Conservation (phyloP, 2,329 filamentous ascomycete species). For the Calonectria crousiana region DNA sequence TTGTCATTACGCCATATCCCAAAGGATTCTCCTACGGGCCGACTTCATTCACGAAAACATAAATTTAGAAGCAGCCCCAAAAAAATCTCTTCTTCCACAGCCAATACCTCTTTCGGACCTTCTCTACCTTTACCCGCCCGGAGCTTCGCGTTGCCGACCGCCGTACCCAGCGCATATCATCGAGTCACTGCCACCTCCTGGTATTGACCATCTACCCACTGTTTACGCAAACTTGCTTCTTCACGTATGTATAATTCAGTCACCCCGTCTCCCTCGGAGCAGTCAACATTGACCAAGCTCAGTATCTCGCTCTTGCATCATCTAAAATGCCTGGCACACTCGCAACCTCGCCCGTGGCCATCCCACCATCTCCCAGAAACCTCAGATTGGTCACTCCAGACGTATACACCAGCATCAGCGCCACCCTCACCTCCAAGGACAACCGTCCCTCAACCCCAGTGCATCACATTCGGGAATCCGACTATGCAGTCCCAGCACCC, state of each 20-base stretch:
- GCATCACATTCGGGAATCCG: slow-evolving; percentile 66
- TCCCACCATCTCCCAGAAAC: slow-evolving; percentile 60
- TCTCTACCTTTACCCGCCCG: not conserved
- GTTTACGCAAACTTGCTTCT: slow-evolving; percentile 42
- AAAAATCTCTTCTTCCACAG: not conserved
- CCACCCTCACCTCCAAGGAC: slow-evolving; percentile 60
- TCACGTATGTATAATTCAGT: slow-evolving; percentile 39
- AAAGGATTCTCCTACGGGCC: slow-evolving; percentile 1
- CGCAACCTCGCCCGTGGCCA: slow-evolving; percentile 59
- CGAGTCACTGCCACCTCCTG: slow-evolving; percentile 29
- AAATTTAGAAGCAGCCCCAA: not conserved
- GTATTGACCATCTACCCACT: slow-evolving; percentile 39
- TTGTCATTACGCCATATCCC: not conserved
- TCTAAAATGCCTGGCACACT: slow-evolving; percentile 52
- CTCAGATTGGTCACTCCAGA: slow-evolving; percentile 61
- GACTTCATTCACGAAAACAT: not conserved
- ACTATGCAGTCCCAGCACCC: slow-evolving; percentile 74
- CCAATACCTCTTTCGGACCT: not conserved
- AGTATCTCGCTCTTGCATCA: slow-evolving; percentile 13
- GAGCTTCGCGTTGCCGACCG: not conserved
- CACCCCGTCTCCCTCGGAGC: not conserved
- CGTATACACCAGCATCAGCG: slow-evolving; percentile 65
- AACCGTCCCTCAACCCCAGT: slow-evolving; percentile 59
- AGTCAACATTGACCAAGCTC: slow-evolving; percentile 18
- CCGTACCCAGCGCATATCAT: slow-evolving; percentile 29